Conservation (phyloP, 1,139 yeast species). For the Suhomyces chickasaworum region DNA sequence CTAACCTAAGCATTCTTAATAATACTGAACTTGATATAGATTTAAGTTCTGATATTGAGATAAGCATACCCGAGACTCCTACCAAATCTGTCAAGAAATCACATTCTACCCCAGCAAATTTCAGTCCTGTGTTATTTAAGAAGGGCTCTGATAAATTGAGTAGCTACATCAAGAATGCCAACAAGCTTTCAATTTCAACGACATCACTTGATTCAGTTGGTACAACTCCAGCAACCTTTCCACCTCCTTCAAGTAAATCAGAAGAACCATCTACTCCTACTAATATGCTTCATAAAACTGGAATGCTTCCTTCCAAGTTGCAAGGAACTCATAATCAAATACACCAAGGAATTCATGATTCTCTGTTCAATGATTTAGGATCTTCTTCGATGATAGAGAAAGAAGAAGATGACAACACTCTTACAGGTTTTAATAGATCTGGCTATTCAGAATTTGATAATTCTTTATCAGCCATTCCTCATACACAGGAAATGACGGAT, state of each 20-base stretch:
- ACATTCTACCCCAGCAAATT: constrained; percentile 35
- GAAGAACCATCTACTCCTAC: constrained; percentile 38
- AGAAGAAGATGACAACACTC: constrained; percentile 14
- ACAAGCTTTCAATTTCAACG: constrained; percentile 14
- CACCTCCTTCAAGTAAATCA: constrained; percentile 5
- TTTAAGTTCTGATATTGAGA: constrained; percentile 22
- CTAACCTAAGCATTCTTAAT: constrained; percentile 13
- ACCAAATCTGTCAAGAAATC: constrained; percentile 42
- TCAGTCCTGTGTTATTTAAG: constrained; percentile 30
- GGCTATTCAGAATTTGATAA: constrained; percentile 4
- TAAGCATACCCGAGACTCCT: constrained; percentile 45
- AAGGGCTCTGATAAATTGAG: constrained; percentile 13
- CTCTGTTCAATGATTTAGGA: neutral
- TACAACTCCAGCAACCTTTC: neutral
- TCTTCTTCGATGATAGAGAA: constrained; percentile 1
- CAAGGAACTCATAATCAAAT: constrained; percentile 18
- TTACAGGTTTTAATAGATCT: constrained; percentile 11
- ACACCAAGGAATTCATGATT: constrained; percentile 5
- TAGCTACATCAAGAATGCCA: constrained; percentile 12
- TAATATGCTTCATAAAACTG: constrained; percentile 17
- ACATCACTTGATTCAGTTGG: constrained; percentile 7
- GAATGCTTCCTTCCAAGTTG: constrained; percentile 15
- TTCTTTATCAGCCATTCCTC: constrained; percentile 4
- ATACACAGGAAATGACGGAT: constrained; percentile 7
- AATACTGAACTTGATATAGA: constrained; percentile 30